Percentiles rank a stretch among this genome's conserved stretches.
phyloP scores from a whole-genome alignment of 805 yeast genomes.

The Debaryomyces prosopidis region DNA sequence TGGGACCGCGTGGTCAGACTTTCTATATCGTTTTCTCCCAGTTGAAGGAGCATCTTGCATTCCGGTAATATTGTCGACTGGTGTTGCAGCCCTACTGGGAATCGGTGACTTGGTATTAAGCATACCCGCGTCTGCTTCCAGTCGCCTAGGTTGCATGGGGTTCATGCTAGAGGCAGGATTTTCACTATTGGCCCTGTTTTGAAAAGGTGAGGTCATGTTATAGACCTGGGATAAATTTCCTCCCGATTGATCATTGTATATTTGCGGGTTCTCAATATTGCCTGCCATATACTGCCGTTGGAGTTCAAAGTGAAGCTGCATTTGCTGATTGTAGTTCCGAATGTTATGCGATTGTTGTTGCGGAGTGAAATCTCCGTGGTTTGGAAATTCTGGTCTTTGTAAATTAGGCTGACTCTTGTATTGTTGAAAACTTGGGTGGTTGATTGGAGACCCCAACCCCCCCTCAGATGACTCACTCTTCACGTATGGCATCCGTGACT shows the following conservation, averaged over 20 bases:
- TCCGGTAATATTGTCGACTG: conserved; percentile 6
- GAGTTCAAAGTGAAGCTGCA: conserved; percentile 7
- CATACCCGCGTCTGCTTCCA: conserved; percentile 1
- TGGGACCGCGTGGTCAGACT: conserved; percentile 29
- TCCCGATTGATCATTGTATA: conserved; percentile 13
- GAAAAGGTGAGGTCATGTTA: background rate
- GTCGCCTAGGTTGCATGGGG: conserved; percentile 1
- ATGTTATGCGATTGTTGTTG: conserved; percentile 7
- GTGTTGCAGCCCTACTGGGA: conserved; percentile 5
- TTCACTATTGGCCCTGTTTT: background rate
- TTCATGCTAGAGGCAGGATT: background rate
- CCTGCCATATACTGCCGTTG: conserved; percentile 16
- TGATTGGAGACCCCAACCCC: conserved; percentile 9
- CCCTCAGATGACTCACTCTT: background rate
- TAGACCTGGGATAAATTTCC: background rate
- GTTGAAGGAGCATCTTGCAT: conserved; percentile 2
- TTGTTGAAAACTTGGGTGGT: conserved; percentile 6
- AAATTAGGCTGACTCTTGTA: conserved; percentile 5
- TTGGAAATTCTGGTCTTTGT: background rate
- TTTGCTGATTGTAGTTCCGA: conserved; percentile 5
- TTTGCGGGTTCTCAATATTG: background rate
- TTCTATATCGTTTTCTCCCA: conserved; percentile 25
- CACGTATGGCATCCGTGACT: background rate
- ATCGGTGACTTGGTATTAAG: conserved; percentile 2
- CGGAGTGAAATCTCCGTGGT: conserved; percentile 1